A percentile compares a stretch with the other conserved stretches of the same genome.
These are phyloP conservation scores for Leccinum aurantiacum DNA, from an alignment of 768 basidiomycete species.

Conservation along the genomic window DNA sequence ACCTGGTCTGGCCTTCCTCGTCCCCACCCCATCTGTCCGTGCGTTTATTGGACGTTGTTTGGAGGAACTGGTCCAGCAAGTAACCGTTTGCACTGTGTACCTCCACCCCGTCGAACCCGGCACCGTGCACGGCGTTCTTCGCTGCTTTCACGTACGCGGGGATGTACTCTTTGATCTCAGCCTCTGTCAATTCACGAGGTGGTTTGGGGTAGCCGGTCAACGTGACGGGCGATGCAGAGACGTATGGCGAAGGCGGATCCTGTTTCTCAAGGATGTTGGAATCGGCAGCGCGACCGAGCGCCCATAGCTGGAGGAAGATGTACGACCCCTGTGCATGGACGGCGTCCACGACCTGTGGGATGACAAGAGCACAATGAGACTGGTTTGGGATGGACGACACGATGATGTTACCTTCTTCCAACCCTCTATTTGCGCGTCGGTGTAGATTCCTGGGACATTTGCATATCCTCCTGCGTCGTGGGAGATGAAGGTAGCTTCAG, in stretches of 20 bases:
- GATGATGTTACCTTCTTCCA: constrained; percentile 44
- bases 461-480: background rate
- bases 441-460: constrained; percentile 2
- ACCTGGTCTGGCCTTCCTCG: constrained; percentile 56
- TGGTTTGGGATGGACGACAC: background rate
- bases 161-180: constrained; percentile 34
- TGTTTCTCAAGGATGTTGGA: constrained; percentile 29
- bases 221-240: constrained; percentile 35
- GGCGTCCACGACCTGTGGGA: constrained; percentile 47
- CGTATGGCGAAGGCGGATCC: constrained; percentile 33
- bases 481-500: background rate
- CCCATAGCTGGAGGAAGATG: constrained; percentile 37
- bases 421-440: constrained; percentile 47
- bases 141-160: constrained; percentile 32
- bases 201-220: constrained; percentile 14
- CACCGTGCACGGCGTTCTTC: constrained; percentile 19
- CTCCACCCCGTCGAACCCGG: constrained; percentile 49
- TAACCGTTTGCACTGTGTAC: constrained; percentile 45
- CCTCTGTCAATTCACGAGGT: constrained; percentile 18
- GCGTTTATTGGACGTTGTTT: background rate
- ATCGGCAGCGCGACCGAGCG: constrained; percentile 50
- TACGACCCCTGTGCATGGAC: constrained; percentile 51
- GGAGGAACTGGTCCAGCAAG: background rate
- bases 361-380: background rate
- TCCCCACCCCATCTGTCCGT: constrained; percentile 24